Conservation (phyloP, 1,284 basidiomycete species). For the Ganoderma meredithae region DNA sequence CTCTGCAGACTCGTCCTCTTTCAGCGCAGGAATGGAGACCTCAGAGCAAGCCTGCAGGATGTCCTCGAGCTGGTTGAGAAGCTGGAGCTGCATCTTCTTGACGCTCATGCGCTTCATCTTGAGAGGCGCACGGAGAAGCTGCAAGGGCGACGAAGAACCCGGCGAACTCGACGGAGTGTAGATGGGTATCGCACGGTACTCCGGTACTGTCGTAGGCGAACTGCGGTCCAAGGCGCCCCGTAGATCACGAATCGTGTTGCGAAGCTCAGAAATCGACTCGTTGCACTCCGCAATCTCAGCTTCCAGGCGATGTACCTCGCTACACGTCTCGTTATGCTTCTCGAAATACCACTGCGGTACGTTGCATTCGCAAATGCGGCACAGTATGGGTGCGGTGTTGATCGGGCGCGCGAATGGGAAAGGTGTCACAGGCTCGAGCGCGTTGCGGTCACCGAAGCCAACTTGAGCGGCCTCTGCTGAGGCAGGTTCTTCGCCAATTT, state of each 20-base stretch:
- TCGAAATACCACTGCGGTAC: slow-evolving; percentile 99
- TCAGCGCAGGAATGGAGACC: slow-evolving; percentile 88
- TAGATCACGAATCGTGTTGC: slow-evolving; percentile 83
- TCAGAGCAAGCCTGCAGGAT: slow-evolving; percentile 83
- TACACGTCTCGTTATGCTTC: slow-evolving; percentile 99
- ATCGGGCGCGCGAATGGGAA: slow-evolving; percentile 82
- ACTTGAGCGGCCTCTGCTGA: slow-evolving; percentile 45
- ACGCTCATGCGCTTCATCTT: slow-evolving; percentile 83
- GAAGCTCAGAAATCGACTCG: slow-evolving; percentile 89
- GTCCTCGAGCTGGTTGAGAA: slow-evolving; percentile 88
- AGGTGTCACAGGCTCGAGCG: slow-evolving; percentile 61
- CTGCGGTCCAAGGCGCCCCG: slow-evolving; percentile 68
- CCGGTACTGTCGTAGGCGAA: slow-evolving; percentile 66
- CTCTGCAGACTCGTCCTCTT: slow-evolving; percentile 89
- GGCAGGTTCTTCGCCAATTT: slow-evolving; percentile 54
- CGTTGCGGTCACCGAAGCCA: slow-evolving; percentile 40
- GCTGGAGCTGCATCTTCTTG: slow-evolving; percentile 81
- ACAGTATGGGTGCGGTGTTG: slow-evolving; percentile 88
- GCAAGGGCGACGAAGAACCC: slow-evolving; percentile 71
- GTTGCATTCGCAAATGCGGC: slow-evolving; percentile 97
- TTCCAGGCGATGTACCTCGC: slow-evolving; percentile 95
- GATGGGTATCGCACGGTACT: slow-evolving; percentile 91
- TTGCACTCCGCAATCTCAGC: slow-evolving; percentile 95
- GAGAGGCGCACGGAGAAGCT: slow-evolving; percentile 64
- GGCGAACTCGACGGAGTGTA: slow-evolving; percentile 76